Conservation (phyloP, 352 stramenopile genomes). For the Phytopythium litorale region DNA sequence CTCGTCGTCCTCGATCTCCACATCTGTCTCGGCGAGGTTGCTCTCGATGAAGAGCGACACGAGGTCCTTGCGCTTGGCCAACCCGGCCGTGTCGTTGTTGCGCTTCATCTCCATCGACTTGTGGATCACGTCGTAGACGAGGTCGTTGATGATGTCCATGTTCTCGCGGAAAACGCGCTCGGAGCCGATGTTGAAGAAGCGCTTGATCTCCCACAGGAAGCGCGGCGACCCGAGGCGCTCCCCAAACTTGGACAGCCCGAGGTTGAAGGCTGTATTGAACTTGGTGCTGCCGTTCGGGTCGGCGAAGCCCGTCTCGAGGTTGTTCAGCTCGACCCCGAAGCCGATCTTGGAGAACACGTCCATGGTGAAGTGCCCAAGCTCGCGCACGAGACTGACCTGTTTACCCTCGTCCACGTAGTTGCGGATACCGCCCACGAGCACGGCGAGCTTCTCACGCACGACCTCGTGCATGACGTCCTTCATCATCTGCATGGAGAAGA, state of each 20-base stretch:
- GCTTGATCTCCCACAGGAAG: constrained; percentile 31
- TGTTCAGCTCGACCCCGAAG: constrained; percentile 45
- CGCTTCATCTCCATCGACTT: constrained; percentile 23
- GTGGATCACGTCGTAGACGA: constrained; percentile 27
- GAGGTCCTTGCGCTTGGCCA: constrained; percentile 49
- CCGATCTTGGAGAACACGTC: constrained; percentile 67
- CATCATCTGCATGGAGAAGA: constrained; percentile 30
- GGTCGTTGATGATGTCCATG: constrained; percentile 19
- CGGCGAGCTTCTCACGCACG: constrained; percentile 12
- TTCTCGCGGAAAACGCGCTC: constrained; percentile 23
- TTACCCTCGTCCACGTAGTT: constrained; percentile 1
- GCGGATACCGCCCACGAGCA: constrained; percentile 7
- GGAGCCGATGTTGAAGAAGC: constrained; percentile 30
- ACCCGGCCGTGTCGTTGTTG: constrained; percentile 16
- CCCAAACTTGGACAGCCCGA: no score
- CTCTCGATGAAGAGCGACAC: constrained; percentile 44
- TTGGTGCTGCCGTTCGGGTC: not conserved
- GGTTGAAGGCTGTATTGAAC: constrained; percentile 6
- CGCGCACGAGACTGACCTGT: constrained; percentile 9
- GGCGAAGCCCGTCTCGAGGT: constrained; percentile 11
- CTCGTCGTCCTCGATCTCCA: no score
- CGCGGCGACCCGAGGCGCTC: not conserved
- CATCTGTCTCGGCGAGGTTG: constrained; percentile 7
- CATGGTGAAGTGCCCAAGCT: not conserved
- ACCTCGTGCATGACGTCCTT: constrained; percentile 22